Evolutionary conservation across 2,329 filamentous ascomycete species (phyloP), one percentile per base, ranked within the genome.

Genomic region (Hymenoscyphus fraxineus): DNA sequence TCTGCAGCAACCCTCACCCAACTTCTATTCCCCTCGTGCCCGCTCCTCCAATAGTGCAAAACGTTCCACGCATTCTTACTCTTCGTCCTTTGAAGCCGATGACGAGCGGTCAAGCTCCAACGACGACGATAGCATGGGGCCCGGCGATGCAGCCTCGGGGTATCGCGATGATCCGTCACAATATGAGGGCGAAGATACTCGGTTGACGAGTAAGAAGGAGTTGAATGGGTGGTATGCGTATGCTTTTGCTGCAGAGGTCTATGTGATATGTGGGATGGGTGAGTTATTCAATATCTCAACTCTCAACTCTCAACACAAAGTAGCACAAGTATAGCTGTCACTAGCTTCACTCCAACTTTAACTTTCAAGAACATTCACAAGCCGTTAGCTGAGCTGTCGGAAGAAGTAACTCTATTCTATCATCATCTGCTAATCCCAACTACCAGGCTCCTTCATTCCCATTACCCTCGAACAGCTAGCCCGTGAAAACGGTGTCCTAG

Each of bases 191-290:
- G 92, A 98, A 76, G 95, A 99, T 77, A 91, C 88, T 31, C 85
- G 94, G n/a, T 85, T 90, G 63, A 98, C 95, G 10, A 97, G 91
- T 76, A 80, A 80, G 71, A 94, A 90, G 77, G 95, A 99, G 83
- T 84, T 98, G 66, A 82, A 88, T 47, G 95, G 94, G 71, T 99
- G 96, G 91, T 99, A 98, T 78, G 89, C 90, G 76, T 98, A 98
- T 80, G 91, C 91, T 54, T 98, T 96, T 83, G 95, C 95, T 31
- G 93, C 94, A 22, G 95, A 99, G 80, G 94, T 96, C 62, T 98
- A 97, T 76, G 92, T 96, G 16, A 91, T 98, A 64, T 98, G 95
- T 77, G 94, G 88, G 27, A 86, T 91, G 75, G 88, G 93, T 91
- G 77, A 75, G 87, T 80, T 62, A 35, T 10, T 35, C 35, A 35